Base-by-base conservation (phyloP, 2,329 filamentous ascomycete species). In the Bipolaris cookei region DNA sequence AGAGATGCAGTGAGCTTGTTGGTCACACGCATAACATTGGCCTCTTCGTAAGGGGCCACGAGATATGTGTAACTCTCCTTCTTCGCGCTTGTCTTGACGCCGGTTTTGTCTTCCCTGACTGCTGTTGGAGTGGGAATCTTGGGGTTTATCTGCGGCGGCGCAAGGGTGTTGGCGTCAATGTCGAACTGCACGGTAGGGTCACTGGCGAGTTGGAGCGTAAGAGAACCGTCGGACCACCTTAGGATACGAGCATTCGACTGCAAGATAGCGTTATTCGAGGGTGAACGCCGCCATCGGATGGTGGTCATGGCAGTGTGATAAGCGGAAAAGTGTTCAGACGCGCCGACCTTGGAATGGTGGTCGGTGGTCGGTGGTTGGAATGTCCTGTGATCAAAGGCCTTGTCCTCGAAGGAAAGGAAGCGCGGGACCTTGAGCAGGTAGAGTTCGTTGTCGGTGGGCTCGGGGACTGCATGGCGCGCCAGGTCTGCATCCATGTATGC, bases 61-160 rank as follows among this genome's bases (percentile, higher is more conserved):
- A 91, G 85, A 69, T 93, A 94, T 66, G 89, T 90, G 74, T 91
- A 89, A 6, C 88, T 86, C 66, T 94, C 90, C 59, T 88, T 84
- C 2, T 84, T 80, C 78, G 59, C 47, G 37, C 59, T 64, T 11
- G 53, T 48, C 48, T 69, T 68, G 14, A 39, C 41, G 38, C 58
- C 61, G 18, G 42, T 57, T 44, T 30, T 57, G 39, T 60, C 59
- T 20, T 57, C 50, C 21, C 54, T 64, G 34, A 75, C 64, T 35
- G 74, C 76, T 23, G 77, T 79, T 1, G 82, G 81, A 8, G 81
- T 82, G 23, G 83, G 80, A 61, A 81, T 80, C 55, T 75, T 66
- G 14, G 82, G 79, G 62, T 81, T 80, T 51, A 75, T 63, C 54
- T 85, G 78, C 1, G 82, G 79, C 1, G 89, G 88, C 1, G 89